Base-by-base conservation (phyloP, 768 basidiomycete species). In the Austroboletus eburneus region DNA sequence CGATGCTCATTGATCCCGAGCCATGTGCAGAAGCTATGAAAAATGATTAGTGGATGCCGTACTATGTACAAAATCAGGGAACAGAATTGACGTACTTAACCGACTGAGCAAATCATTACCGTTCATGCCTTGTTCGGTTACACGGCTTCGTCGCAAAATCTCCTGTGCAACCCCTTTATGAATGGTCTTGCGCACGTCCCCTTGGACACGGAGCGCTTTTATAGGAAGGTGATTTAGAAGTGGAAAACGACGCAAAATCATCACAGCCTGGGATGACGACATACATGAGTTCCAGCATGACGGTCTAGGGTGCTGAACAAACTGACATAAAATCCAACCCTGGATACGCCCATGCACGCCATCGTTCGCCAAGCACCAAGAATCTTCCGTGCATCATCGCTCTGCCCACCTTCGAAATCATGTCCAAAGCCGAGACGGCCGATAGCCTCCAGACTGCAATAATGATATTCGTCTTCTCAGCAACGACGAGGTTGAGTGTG, bases 141-240 rank as follows among this genome's bases (percentile, higher is more conserved):
- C 18, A 18, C 33, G 29, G 23, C 40, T 40, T 22, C 46, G 34
- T 18, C 58, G 50, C n/a, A 54, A 30, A 12, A 54, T 34, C 22
- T 54, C 51, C 20, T 42, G 38, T 16, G 51, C 51, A 30, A 54
- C 9, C 0, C 52, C 52, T 18, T 32, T 13, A 9, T 52, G 51
- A 25, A 52, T 52, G 13, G 51, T 52, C 16, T 50, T 39, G 24
- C 51, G 51, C 20, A 52, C 51, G n/a, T 51, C 43, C 35, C 42
- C 49, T 45, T 52, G 51, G 6, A 41, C 27, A 23, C 38, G 38
- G 32, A 52, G 49, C 21, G 43, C 22, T 32, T 50, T 52, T 39
- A 49, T 16, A 39, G 48, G 48, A 20, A 49, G 27, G 35, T 49
- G 9, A n/a, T 45, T 45, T 13, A 49, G 33, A 16, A 49, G 2